These are phyloP conservation scores for Tricholoma sp. DNA, from an alignment of 768 basidiomycete genomes.

Conservation along the genomic window DNA sequence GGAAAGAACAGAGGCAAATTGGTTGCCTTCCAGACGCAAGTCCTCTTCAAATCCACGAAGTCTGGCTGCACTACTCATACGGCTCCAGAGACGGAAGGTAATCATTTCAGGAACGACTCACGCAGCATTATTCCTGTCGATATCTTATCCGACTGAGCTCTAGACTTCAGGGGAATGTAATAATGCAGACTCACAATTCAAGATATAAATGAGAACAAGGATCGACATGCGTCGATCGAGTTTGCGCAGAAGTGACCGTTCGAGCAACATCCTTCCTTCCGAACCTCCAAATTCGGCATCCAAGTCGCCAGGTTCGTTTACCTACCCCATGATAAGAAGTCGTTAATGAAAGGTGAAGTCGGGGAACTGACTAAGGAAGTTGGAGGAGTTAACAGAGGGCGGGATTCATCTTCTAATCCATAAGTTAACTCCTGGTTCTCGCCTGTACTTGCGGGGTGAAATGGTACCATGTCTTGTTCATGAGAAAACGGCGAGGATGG, in stretches of 20 bases:
- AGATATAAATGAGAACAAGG: constrained; percentile 45
- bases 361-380: neutral
- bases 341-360: neutral
- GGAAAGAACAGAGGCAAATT: constrained; percentile 66
- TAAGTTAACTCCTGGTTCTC: neutral
- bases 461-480: neutral
- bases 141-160: constrained; percentile 27
- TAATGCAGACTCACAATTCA: constrained; percentile 37
- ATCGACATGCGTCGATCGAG: constrained; percentile 54
- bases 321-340: neutral
- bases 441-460: neutral
- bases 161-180: neutral
- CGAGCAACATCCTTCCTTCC: constrained; percentile 41
- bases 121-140: constrained; percentile 71
- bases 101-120: constrained; percentile 6
- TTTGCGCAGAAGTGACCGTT: constrained; percentile 50
- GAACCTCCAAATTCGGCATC: constrained; percentile 46
- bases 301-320: neutral
- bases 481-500: neutral
- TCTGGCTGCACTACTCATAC: constrained; percentile 54
- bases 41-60: constrained; percentile 69
- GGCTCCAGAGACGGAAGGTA: neutral
- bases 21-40: constrained; percentile 51
- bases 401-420: neutral
- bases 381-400: neutral